Percentiles rank a stretch among this genome's conserved stretches.
Conservation (phyloP, 2,329 filamentous ascomycete species). For the Penicillium brevicompactum region DNA sequence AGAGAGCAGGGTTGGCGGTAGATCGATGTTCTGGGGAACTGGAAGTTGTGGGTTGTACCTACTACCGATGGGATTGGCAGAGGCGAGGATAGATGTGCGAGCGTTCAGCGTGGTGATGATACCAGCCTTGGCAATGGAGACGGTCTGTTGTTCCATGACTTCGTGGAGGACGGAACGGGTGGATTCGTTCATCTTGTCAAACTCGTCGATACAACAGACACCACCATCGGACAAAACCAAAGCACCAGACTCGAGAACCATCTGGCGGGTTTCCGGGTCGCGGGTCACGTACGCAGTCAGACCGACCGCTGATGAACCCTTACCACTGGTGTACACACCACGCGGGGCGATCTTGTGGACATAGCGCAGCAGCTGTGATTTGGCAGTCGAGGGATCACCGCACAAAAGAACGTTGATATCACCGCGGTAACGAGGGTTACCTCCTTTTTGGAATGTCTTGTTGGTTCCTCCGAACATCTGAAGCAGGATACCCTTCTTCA, state of each 20-base stretch:
- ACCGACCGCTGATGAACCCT: constrained; percentile 75
- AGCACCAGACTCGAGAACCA: constrained; percentile 74
- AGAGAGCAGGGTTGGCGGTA: constrained; percentile 90
- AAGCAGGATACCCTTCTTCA: constrained; percentile 96
- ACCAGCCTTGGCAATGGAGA: constrained; percentile 75
- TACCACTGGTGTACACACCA: constrained; percentile 75
- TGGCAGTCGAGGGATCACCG: constrained; percentile 93
- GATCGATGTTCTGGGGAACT: constrained; percentile 96
- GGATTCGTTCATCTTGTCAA: constrained; percentile 77
- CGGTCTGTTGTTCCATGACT: constrained; percentile 80
- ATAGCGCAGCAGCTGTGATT: constrained; percentile 92
- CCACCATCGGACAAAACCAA: constrained; percentile 74
- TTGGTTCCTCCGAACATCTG: constrained; percentile 98
- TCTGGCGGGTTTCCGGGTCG: constrained; percentile 71
- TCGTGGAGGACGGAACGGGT: constrained; percentile 75
- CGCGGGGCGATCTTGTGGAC: constrained; percentile 97
- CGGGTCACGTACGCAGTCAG: constrained; percentile 76
- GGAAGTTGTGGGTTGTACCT: constrained; percentile 96
- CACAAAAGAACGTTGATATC: constrained; percentile 97
- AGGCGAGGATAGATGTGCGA: constrained; percentile 91
- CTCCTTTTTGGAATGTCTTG: constrained; percentile 95
- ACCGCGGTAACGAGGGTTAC: constrained; percentile 90
- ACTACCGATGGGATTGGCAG: constrained; percentile 95
- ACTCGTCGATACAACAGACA: constrained; percentile 78
- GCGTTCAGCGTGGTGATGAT: constrained; percentile 91